Percentiles rank a stretch among this genome's conserved stretches.
Conservation (phyloP, 2,329 filamentous ascomycete genomes). For the Metarhizium humberi region DNA sequence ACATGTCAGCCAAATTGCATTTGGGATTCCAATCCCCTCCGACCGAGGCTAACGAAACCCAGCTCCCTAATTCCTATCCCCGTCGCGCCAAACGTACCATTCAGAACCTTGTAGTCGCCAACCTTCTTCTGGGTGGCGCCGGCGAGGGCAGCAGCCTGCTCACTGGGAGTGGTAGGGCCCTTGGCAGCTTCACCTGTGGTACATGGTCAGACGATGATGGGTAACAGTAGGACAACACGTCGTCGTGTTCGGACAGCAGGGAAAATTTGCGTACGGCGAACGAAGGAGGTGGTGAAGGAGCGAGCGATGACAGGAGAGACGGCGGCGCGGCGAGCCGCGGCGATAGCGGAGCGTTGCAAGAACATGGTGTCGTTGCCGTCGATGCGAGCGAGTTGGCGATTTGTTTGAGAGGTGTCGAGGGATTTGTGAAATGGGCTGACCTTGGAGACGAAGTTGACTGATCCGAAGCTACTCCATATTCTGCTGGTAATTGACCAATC, state of each 20-base stretch:
- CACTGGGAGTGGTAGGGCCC: conserved; percentile 21
- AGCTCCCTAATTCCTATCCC: not conserved
- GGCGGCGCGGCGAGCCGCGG: conserved; percentile 50
- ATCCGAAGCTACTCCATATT: conserved; percentile 14
- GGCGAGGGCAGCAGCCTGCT: conserved; percentile 27
- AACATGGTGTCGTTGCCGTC: conserved; percentile 40
- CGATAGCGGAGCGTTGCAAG: conserved; percentile 52
- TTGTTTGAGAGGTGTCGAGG: conserved; percentile 12
- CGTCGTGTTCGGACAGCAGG: conserved; percentile 15
- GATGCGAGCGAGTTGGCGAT: conserved; percentile 5
- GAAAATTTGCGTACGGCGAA: conserved; percentile 42
- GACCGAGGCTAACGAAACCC: conserved; percentile 13
- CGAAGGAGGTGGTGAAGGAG: conserved; percentile 49
- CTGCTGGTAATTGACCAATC: conserved; percentile 27
- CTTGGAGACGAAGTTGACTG: conserved; percentile 25
- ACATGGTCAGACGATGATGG: conserved; percentile 3
- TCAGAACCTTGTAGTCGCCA: conserved; percentile 34
- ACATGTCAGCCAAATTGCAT: conserved; percentile 10
- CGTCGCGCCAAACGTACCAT: conserved; percentile 31
- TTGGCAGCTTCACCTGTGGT: conserved; percentile 28
- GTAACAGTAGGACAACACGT: conserved; percentile 4
- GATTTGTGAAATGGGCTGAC: conserved; percentile 41
- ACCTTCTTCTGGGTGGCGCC: conserved; percentile 34
- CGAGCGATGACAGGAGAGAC: conserved; percentile 45
- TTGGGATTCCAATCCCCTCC: not conserved